Evolutionary conservation across 768 basidiomycete genomes (phyloP), one percentile per base, ranked within the genome.

Genomic region (Leccinum subgranulosum): DNA sequence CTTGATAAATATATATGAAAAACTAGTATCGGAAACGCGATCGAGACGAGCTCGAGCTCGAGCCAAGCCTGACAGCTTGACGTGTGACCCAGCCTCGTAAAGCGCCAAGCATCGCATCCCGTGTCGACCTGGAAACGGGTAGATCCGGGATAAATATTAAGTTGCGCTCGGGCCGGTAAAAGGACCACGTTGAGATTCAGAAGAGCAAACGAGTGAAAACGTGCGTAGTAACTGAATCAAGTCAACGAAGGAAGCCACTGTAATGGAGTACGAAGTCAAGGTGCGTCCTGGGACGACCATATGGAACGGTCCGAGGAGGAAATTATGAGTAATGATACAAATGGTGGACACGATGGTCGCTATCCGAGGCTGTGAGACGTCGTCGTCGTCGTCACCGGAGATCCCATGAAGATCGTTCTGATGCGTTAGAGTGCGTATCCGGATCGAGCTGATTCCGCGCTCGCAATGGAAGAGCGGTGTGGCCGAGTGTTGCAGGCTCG

Each of bases 321-420:
- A 59, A 55, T 72, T 70, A 71, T 71, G 71, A 73, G 69, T 71
- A 73, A 73, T 73, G 64, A 70, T 70, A 70, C 69, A 70, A 60
- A 58, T 41, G 49, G 56, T 9, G 31, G 49, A 23, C 17, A 51
- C 49, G 49, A 23, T 23, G 19, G 49, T 51, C 33, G 49, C 49
- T 51, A 51, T 51, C 45, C 17, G 57, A 54, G 62, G 70, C 60
- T 66, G 64, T 60, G 57, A 19, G 48, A 45, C 31, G 46, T 31
- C 31, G 31, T 31, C 47, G 63, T 62, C 49, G 58, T 59, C 39
- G 58, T 56, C 58, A 62, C 53, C 58, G 54, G 60, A 60, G 66
- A 71, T 68, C 66, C 28, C 17, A 51, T 31, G 63, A 53, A 61
- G 68, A 68, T 70, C 69, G 60, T 33, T 39, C 54, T 56, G 34